phyloP scores from a whole-genome alignment of 2,329 filamentous ascomycete genomes.

The Chaetomium sp. region DNA sequence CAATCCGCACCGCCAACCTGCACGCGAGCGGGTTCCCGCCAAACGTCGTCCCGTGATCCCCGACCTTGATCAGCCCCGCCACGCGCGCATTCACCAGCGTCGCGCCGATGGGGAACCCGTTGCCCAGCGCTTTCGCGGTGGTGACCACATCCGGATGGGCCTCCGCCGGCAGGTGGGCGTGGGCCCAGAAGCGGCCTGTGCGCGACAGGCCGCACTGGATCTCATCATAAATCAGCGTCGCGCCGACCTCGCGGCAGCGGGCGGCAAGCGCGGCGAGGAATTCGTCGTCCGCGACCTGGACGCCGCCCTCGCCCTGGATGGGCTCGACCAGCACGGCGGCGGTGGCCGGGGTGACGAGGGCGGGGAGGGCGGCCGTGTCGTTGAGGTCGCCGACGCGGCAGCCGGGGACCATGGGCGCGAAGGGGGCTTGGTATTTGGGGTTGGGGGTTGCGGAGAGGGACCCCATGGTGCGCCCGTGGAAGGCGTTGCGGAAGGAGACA shows the following conservation, averaged over 20 bases:
- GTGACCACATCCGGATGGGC: conserved; percentile 94
- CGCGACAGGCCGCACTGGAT: conserved; percentile 92
- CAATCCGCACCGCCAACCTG: conserved; percentile 82
- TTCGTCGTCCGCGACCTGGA: conserved; percentile 78
- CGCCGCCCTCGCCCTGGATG: conserved; percentile 94
- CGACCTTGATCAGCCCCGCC: conserved; percentile 61
- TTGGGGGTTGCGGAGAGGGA: conserved; percentile 94
- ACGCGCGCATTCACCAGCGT: conserved; percentile 65
- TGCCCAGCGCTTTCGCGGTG: conserved; percentile 93
- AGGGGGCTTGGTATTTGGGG: conserved; percentile 95
- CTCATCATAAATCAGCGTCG: conserved; percentile 91
- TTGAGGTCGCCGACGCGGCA: conserved; percentile 88
- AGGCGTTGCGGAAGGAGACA: conserved; percentile 87
- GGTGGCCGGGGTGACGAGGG: conserved; percentile 78
- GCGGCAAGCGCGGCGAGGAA: conserved; percentile 83
- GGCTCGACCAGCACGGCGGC: conserved; percentile 96
- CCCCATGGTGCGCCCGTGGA: conserved; percentile 97
- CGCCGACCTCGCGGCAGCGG: conserved; percentile 83
- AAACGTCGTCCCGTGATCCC: conserved; percentile 93
- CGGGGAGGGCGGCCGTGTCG: conserved; percentile 70
- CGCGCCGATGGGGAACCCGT: conserved; percentile 93
- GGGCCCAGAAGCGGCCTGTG: conserved; percentile 90
- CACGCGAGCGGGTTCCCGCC: conserved; percentile 88
- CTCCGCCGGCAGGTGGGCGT: conserved; percentile 69
- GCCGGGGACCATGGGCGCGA: conserved; percentile 92